phyloP scores from a whole-genome alignment of 208 protist species.

The Entamoeba invadens region DNA sequence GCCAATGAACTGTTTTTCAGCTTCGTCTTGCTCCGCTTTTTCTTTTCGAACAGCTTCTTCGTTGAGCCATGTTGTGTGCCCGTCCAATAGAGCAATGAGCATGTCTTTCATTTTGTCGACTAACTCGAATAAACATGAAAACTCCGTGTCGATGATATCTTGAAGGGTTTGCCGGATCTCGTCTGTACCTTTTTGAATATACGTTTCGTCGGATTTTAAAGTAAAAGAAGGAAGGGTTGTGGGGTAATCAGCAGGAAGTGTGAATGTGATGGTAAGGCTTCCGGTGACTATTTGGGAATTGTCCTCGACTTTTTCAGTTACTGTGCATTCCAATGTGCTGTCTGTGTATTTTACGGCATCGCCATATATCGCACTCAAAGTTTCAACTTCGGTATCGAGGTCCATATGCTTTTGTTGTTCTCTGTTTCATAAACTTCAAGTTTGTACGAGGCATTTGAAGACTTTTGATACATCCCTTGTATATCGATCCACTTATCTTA shows the following conservation, averaged over 20 bases:
- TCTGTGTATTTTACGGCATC: background rate
- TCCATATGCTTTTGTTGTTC: background rate
- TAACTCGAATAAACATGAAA: background rate
- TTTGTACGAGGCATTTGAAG: no score
- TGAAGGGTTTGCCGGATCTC: background rate
- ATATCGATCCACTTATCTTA: no score
- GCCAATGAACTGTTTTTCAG: background rate
- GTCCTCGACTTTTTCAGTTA: background rate
- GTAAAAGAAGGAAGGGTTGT: background rate
- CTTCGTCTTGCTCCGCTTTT: background rate
- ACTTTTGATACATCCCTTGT: no score
- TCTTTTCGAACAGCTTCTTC: background rate
- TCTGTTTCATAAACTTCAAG: background rate
- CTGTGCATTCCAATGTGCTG: background rate
- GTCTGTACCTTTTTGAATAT: background rate
- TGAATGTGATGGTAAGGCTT: background rate
- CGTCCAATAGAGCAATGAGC: background rate
- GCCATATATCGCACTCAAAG: background rate
- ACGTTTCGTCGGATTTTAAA: background rate
- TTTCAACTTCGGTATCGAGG: background rate
- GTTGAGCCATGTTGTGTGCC: background rate
- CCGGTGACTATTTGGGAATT: background rate
- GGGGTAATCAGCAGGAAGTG: background rate
- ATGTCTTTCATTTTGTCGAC: background rate
- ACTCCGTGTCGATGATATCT: background rate